These are phyloP conservation scores for Brachypodium distachyon DNA, from an alignment of 202 grass and related monocot genomes.

Conservation along the genomic window DNA sequence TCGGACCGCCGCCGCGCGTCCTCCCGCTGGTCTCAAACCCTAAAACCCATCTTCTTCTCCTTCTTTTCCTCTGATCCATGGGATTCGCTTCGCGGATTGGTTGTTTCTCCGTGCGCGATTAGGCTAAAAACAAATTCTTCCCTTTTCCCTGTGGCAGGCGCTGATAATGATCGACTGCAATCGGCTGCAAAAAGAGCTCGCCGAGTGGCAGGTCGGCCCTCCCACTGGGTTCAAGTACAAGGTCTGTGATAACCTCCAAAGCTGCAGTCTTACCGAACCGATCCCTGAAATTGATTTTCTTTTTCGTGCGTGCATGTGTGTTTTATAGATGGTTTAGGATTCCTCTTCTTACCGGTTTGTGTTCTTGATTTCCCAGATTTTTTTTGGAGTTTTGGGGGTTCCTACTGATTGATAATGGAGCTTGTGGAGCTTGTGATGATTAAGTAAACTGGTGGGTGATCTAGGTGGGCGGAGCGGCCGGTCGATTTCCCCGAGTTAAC, in stretches of 20 bases:
- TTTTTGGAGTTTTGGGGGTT: neutral
- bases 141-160: conserved; percentile 22
- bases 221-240: conserved; percentile 62
- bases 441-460: conserved; percentile 58
- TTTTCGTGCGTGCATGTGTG: neutral
- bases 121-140: neutral
- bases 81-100: neutral
- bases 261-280: conserved; percentile 21
- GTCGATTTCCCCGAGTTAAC: conserved; percentile 81
- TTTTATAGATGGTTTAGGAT: neutral
- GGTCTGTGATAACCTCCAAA: conserved; percentile 70
- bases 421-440: neutral
- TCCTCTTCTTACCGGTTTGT: neutral
- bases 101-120: conserved; percentile 14
- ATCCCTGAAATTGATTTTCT: neutral
- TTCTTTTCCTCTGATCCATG: conserved; percentile 3
- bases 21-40: too few relatives aligned
- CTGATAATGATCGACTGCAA: conserved; percentile 86
- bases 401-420: neutral
- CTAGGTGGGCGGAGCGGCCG: conserved; percentile 59
- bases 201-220: conserved; percentile 67
- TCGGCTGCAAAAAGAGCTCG: conserved; percentile 67
- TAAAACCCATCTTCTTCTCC: neutral
- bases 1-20: too few relatives aligned
- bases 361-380: conserved; percentile 7